A percentile compares a stretch with the other conserved stretches of the same genome.
These are phyloP conservation scores for Vitis hybrid DNA, from an alignment of 177 flowering plant genomes.

Conservation along the genomic window DNA sequence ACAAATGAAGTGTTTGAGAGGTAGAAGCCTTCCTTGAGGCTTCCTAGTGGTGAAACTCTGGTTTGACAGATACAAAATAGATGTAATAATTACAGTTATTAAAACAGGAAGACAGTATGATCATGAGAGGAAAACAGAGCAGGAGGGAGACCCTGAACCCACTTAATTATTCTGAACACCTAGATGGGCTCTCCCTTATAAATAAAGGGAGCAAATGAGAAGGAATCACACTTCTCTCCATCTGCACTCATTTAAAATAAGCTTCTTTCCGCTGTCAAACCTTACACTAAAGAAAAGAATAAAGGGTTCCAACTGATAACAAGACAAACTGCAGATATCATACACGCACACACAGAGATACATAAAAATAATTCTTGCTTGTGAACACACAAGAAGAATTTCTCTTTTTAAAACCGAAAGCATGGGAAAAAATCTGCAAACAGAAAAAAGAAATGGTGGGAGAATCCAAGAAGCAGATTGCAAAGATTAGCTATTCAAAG, in stretches of 20 bases:
- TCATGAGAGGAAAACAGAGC: conserved; percentile 14
- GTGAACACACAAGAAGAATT: not conserved
- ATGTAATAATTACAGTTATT: too few relatives aligned
- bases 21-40: too few relatives aligned
- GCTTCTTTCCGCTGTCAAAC: conserved; percentile 27
- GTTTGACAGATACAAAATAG: too few relatives aligned
- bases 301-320: conserved; percentile 12
- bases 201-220: not conserved
- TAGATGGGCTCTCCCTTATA: not conserved
- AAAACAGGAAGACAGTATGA: not conserved
- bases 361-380: too few relatives aligned
- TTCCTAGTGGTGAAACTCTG: too few relatives aligned
- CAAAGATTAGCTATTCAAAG: too few relatives aligned
- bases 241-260: conserved; percentile 8
- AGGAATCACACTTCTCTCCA: conserved; percentile 19
- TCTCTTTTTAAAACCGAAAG: not conserved
- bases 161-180: conserved; percentile 1
- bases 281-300: conserved; percentile 29
- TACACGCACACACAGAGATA: too few relatives aligned
- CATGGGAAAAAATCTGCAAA: not conserved
- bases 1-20: too few relatives aligned
- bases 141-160: conserved; percentile 1
- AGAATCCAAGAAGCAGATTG: conserved; percentile 13
- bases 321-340: conserved; percentile 6
- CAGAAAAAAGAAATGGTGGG: not conserved